A percentile compares a stretch with the other conserved stretches of the same genome.
phyloP scores from a whole-genome alignment of 257 asterid species.

The Linaria vulgaris region DNA sequence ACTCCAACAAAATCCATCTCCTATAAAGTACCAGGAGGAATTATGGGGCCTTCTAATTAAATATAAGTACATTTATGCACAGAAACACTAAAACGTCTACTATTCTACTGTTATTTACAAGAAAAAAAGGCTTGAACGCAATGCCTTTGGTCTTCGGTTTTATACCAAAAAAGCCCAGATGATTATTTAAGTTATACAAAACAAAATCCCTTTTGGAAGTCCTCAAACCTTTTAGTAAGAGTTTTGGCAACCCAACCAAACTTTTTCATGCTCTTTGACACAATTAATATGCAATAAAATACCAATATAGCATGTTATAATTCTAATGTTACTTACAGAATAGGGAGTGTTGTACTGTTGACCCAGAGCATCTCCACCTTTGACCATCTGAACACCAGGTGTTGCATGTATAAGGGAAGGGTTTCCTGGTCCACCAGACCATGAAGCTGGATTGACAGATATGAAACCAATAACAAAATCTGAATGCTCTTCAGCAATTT shows the following conservation, averaged over 20 bases:
- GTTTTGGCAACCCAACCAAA: not conserved
- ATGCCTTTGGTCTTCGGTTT: too few species aligned
- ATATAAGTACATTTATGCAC: too few species aligned
- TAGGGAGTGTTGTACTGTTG: conserved; percentile 89
- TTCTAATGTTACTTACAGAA: conserved; percentile 59
- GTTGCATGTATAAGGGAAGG: conserved; percentile 87
- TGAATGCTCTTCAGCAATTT: conserved; percentile 86
- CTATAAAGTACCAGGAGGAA: too few species aligned
- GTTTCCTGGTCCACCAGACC: conserved; percentile 82
- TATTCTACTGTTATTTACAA: too few species aligned
- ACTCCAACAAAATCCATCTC: too few species aligned
- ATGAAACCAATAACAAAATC: conserved; percentile 97
- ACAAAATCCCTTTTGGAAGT: not conserved
- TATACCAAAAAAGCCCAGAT: too few species aligned
- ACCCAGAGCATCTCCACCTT: conserved; percentile 94
- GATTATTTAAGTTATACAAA: too few species aligned
- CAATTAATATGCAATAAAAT: conserved; percentile 2
- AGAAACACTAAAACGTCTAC: too few species aligned
- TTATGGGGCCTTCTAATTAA: too few species aligned
- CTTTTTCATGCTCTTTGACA: not conserved
- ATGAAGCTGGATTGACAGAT: conserved; percentile 89
- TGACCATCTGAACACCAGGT: conserved; percentile 92
- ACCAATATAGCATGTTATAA: not conserved
- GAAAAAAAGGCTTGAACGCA: too few species aligned
- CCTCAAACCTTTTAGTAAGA: not conserved